phyloP scores from a whole-genome alignment of 2,329 filamentous ascomycete genomes.

The Aspergillus clavatus region DNA sequence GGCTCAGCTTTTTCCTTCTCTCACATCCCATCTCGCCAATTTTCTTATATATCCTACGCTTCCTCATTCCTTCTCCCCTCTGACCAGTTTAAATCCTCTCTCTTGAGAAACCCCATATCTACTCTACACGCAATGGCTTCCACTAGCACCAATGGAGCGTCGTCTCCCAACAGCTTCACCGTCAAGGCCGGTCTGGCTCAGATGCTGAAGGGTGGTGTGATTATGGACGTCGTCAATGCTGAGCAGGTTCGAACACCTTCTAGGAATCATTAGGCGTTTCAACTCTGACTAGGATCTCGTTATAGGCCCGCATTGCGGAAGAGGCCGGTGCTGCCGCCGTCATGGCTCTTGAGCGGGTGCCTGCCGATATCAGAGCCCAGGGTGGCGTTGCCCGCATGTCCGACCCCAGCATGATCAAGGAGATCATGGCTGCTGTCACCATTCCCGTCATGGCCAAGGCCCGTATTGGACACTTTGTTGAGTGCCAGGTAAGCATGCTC shows the following conservation, averaged over 20 bases:
- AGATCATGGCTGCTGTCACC: conserved; percentile 90
- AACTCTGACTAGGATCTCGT: background rate
- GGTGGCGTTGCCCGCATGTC: conserved; percentile 97
- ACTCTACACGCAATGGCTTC: conserved; percentile 31
- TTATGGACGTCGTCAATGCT: conserved; percentile 97
- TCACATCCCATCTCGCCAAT: background rate
- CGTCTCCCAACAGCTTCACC: conserved; percentile 60
- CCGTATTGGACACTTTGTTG: conserved; percentile 94
- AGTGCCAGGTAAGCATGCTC: conserved; percentile 65
- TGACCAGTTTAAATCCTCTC: background rate
- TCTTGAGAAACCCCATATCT: background rate
- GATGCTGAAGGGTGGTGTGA: conserved; percentile 98
- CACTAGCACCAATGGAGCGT: conserved; percentile 26
- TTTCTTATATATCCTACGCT: conserved; percentile 3
- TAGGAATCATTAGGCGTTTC: background rate
- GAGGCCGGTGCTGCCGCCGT: conserved; percentile 93
- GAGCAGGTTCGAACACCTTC: conserved; percentile 57
- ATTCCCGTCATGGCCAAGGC: conserved; percentile 99
- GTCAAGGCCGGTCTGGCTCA: conserved; percentile 94
- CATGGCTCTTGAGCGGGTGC: conserved; percentile 97
- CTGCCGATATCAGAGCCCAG: conserved; percentile 87
- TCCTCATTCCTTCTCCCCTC: conserved; percentile 1
- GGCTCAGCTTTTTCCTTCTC: background rate
- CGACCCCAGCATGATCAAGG: conserved; percentile 88
- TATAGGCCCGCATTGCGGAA: conserved; percentile 86